Percentiles rank a stretch among this genome's conserved stretches.
These are phyloP conservation scores for Cornus suecica DNA, from an alignment of 148 eudicot genomes.

Conservation along the genomic window DNA sequence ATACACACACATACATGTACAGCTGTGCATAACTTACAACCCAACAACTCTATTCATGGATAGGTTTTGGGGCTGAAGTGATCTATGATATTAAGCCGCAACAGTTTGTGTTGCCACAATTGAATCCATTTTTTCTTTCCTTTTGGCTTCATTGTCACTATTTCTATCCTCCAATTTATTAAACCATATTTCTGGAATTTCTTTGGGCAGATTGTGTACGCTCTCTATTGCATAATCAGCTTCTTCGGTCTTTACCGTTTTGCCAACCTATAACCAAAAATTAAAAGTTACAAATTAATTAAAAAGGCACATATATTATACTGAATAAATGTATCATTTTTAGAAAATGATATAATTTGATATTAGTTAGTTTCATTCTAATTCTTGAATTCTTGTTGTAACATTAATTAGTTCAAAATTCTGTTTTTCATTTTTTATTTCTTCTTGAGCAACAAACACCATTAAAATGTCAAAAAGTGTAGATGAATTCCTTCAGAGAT, in stretches of 20 bases:
- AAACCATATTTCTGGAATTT: conserved; percentile 72
- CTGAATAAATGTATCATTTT: too few relatives aligned
- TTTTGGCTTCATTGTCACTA: conserved; percentile 23
- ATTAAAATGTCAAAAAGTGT: too few relatives aligned
- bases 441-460: too few relatives aligned
- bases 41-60: neutral
- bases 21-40: neutral
- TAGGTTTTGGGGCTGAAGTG: neutral
- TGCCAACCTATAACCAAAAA: conserved; percentile 51
- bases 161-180: conserved; percentile 3
- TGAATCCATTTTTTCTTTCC: conserved; percentile 48
- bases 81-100: conserved; percentile 48
- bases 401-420: too few relatives aligned
- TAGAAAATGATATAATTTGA: too few relatives aligned
- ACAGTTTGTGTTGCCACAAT: conserved; percentile 34
- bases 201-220: conserved; percentile 44
- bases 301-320: neutral
- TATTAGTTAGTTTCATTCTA: too few relatives aligned
- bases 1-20: neutral
- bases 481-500: too few relatives aligned
- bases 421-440: too few relatives aligned
- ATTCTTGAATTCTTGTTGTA: too few relatives aligned
- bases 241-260: conserved; percentile 41
- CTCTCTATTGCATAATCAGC: conserved; percentile 72
- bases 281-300: neutral